Conservation (phyloP, 2,329 filamentous ascomycete genomes). For the Fusarium abutilonis region DNA sequence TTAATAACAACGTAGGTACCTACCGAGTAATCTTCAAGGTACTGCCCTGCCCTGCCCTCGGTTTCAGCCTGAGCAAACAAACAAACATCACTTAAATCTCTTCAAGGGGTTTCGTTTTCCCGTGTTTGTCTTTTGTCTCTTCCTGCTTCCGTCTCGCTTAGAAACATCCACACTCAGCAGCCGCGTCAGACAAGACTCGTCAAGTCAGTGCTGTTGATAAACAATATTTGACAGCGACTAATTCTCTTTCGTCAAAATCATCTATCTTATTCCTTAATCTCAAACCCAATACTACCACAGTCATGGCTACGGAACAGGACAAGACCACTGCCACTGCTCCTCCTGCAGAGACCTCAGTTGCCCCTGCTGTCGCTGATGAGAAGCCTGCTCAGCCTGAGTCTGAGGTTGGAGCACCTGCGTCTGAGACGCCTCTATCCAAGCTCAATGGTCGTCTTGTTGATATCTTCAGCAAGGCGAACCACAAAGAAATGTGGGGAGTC, state of each 20-base stretch:
- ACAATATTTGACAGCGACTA: constrained; percentile 3
- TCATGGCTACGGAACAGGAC: constrained; percentile 48
- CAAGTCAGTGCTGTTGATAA: constrained; percentile 6
- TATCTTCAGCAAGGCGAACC: constrained; percentile 65
- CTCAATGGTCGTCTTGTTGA: constrained; percentile 67
- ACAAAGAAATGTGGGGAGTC: constrained; percentile 90
- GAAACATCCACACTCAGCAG: constrained; percentile 7
- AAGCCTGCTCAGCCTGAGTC: constrained; percentile 6
- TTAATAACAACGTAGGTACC: constrained; percentile 17
- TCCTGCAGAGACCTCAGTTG: constrained; percentile 22
- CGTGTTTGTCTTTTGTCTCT: constrained; percentile 28
- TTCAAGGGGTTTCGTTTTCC: constrained; percentile 18
- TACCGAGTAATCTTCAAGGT: neutral
- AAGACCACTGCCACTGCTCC: constrained; percentile 30
- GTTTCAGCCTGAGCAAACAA: constrained; percentile 18
- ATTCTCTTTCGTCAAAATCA: constrained; percentile 3
- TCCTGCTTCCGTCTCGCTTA: constrained; percentile 23
- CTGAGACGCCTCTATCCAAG: constrained; percentile 58
- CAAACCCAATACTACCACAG: constrained; percentile 2
- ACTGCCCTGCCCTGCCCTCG: neutral
- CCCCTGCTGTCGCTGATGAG: constrained; percentile 20
- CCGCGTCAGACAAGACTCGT: constrained; percentile 27
- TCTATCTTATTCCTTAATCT: neutral
- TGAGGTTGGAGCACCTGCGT: constrained; percentile 13
- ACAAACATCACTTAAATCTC: neutral